phyloP scores from a whole-genome alignment of 2,329 filamentous ascomycete species.

The Rhexocercosporidium sp. region DNA sequence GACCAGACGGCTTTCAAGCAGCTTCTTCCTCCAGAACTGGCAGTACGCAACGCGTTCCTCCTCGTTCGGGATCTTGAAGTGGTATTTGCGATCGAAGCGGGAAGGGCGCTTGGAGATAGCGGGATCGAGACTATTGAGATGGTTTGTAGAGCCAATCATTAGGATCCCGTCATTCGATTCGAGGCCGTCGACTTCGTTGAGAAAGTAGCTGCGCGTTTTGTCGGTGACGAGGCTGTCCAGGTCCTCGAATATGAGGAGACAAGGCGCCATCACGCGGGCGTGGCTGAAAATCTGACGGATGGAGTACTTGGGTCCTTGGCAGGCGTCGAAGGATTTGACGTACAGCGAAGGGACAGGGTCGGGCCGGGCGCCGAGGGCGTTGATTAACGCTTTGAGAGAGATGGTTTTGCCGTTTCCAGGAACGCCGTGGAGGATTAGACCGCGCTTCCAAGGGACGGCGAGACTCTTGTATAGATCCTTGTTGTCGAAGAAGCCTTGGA shows the following conservation, averaged over 20 bases:
- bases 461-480: slow-evolving; percentile 62
- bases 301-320: slow-evolving; percentile 57
- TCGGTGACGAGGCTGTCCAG: slow-evolving; percentile 69
- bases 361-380: slow-evolving; percentile 58
- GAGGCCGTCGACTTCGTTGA: slow-evolving; percentile 75
- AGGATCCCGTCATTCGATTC: slow-evolving; percentile 73
- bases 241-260: slow-evolving; percentile 75
- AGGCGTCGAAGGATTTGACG: slow-evolving; percentile 58
- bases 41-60: slow-evolving; percentile 62
- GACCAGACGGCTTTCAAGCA: slow-evolving; percentile 59
- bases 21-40: slow-evolving; percentile 64
- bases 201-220: slow-evolving; percentile 67
- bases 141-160: slow-evolving; percentile 70
- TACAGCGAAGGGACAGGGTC: slow-evolving; percentile 63
- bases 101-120: slow-evolving; percentile 69
- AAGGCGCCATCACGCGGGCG: slow-evolving; percentile 67
- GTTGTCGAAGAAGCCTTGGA: slow-evolving; percentile 66
- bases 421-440: slow-evolving; percentile 70
- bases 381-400: slow-evolving; percentile 73
- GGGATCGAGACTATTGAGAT: slow-evolving; percentile 68
- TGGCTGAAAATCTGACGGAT: slow-evolving; percentile 61
- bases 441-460: slow-evolving; percentile 72
- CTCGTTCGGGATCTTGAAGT: slow-evolving; percentile 62
- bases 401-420: slow-evolving; percentile 75
- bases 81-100: slow-evolving; percentile 69